Evolutionary conservation across 2,329 filamentous ascomycete species (phyloP), one percentile per base, ranked within the genome.

Genomic region (Microdochium trichocladiopsis): DNA sequence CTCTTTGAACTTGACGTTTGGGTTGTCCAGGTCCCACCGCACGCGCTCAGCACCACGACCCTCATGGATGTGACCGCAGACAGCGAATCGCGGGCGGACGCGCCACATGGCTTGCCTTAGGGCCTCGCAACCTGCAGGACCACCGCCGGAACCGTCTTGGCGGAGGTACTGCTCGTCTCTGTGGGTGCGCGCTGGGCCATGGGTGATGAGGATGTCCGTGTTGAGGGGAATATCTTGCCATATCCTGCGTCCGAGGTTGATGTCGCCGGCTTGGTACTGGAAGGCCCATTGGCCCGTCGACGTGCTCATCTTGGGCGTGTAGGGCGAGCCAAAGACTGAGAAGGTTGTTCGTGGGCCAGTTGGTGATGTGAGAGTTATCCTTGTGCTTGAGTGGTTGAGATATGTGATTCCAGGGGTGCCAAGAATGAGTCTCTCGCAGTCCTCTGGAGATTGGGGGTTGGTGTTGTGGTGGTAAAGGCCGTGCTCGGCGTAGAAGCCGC

Each of bases 31-130:
- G 55, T 78, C 73, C 87, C 87, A 91, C 22, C 65, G 66, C 28
- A 91, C 74, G 24, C 80, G 71, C 60, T 85, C 75, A 10, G 75
- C 81, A 12, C 87, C 87, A 57, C 87, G 72, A 3, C 77, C 83
- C 55, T 83, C 79, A 64, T 91, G 87, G 25, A 89, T 79, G 65
- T 91, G 88, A 1, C 88, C 87, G 61, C 84, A 90, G 18, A 91
- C 73, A 21, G 81, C 80, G 49, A 91, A 69, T 51, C 73, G 71
- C 4, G 88, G 87, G 37, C 83, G 74, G 2, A 87, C 77, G 5
- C 77, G 70, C 74, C 78, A 80, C 23, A 90, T 68, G 0, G 77
- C 74, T 50, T 72, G 69, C 9, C 77, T 68, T 14, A 91, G 72
- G 14, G 71, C 74, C 57, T 81, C 75, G 60, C 87, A 91, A 2